Evolutionary conservation across 192 early-diverging fungal genomes (phyloP), one percentile per base, ranked within the genome.

Genomic region (Linnemannia zychae): DNA sequence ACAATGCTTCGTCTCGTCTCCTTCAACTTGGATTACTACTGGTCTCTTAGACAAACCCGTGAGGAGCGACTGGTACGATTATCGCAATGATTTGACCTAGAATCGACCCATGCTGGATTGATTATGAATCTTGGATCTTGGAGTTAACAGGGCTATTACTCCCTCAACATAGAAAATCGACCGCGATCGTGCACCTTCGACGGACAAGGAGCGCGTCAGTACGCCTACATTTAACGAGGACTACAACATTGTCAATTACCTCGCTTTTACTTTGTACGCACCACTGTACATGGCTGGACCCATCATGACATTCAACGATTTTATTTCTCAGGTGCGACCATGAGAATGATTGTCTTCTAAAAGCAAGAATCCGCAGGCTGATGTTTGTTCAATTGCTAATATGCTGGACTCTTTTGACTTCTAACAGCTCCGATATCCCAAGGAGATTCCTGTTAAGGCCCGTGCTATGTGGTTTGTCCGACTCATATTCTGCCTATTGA

Each of bases 221-320:
- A 78, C 67, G 3, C 89, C 95, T 47, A 89, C 89, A 36, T 86
- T 90, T 72, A 69, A 53, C 0, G 75, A 84, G 7, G 96, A 98
- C 67, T 99, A 98, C 88, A 94, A 93, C 71, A 90, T 95, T 68
- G 70, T 89, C 76, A 92, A 95, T 84, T 99, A 95, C 82, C 88
- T 95, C 75, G 90, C 93, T 0, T 99, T 96, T 79, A 76, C 95
- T 13, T 66, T 96, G n/a, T 99, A 99, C 74, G 92, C 94, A 22
- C 98, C 98, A 4, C 90, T 99, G 60, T 99, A 96, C 87, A 87
- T 99, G 44, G 96, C 97, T 34, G 98, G 98, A 9, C 98, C 98
- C 22, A 98, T 99, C 53, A 95, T 98, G 76, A 94, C 98, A 0
- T 99, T 94, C 89, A 99, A 99, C 88, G 93, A 96, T 80, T 98